Base-by-base conservation (phyloP, 2,329 filamentous ascomycete genomes). In the Paraphaeosphaeria sporulosa region DNA sequence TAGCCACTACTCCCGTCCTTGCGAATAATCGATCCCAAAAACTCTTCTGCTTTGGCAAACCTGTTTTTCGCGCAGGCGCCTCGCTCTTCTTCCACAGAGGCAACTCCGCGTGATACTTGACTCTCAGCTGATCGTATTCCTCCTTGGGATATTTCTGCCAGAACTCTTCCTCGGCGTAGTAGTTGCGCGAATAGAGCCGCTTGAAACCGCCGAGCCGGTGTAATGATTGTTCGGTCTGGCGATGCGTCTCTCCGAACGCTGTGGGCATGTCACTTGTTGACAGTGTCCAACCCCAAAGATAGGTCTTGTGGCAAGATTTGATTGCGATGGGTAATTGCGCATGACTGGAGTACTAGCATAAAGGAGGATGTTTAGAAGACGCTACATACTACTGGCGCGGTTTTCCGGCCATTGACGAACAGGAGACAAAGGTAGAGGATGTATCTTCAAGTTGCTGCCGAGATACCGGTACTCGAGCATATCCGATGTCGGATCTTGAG, bases 121-220 rank as follows among this genome's bases (percentile, higher is more conserved):
- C 61, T 21, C 90, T 80, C 66, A 93, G 79, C 1, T 71, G 79
- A 32, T 90, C 84, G 73, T 92, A 92, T 84, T 84, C 86, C 21
- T 73, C 69, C 48, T 80, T 77, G 48, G 85, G 82, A 73, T 91
- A 91, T 54, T 87, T 81, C 36, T 79, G 69, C 89, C 89, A 91
- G 76, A 91, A 92, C 71, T 90, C 86, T 0, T 84, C 79, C 71
- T 90, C 85, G 17, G 85, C 84, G 76, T 95, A 95, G 79, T 93
- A 96, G 0, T 91, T 90, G 71, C 94, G 90, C 3, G 92, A 92
- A 76, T 96, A 96, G 13, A 96, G 81, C 90, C 92, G 95, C 80
- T 96, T 96, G 81, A 90, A 87, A 3, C 92, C 92, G 49, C 89
- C 88, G 1, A 95, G 84, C 65, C 87, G 83, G 50, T 82, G 81